phyloP scores from a whole-genome alignment of 306 rosid genomes.

The Citrullus colocynthis region DNA sequence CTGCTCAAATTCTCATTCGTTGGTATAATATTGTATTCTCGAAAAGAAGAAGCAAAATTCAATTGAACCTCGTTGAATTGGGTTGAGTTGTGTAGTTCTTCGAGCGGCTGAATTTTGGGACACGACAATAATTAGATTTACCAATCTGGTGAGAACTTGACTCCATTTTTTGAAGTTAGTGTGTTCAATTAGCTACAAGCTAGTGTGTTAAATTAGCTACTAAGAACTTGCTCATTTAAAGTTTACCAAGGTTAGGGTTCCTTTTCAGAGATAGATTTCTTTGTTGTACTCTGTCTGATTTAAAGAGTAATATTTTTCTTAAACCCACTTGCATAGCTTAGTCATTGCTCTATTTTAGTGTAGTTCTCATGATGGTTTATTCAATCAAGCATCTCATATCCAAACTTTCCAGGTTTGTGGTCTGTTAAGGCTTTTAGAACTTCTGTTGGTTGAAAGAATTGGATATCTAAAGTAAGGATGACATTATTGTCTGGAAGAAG shows the following conservation, averaged over 20 bases:
- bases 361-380: background rate
- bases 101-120: background rate
- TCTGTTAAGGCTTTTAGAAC: background rate
- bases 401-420: background rate
- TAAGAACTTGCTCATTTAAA: background rate
- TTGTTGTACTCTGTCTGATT: background rate
- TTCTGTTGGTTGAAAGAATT: background rate
- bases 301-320: background rate
- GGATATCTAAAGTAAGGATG: conserved; percentile 17
- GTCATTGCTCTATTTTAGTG: background rate
- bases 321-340: background rate
- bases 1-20: background rate
- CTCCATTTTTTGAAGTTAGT: background rate
- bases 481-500: conserved; percentile 46
- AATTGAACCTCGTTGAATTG: background rate
- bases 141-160: background rate
- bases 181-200: background rate
- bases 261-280: background rate
- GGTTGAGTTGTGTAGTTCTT: background rate
- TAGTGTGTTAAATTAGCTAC: background rate
- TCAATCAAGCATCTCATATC: background rate
- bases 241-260: background rate
- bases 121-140: background rate
- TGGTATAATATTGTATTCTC: background rate
- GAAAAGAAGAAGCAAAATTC: background rate